Evolutionary conservation across 2,329 filamentous ascomycete species (phyloP).

Genomic region (Curvularia lunata): DNA sequence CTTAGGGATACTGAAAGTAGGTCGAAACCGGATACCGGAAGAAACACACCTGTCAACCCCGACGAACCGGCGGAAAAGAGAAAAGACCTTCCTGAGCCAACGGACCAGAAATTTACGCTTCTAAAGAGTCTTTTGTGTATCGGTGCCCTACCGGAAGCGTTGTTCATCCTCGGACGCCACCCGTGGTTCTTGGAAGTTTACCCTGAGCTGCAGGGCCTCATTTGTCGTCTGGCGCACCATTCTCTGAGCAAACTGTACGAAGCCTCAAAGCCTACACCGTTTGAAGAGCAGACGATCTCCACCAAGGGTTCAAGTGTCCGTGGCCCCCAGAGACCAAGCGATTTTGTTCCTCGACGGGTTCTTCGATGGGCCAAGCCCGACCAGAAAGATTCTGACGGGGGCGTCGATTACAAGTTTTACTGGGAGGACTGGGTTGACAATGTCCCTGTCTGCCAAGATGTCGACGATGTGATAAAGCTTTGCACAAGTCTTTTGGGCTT

Average conservation of each 20-base stretch:
- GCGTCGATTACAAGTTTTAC: slow-evolving; percentile 86
- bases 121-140: slow-evolving; percentile 87
- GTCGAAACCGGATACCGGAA: slow-evolving; percentile 54
- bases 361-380: slow-evolving; percentile 87
- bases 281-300: slow-evolving; percentile 50
- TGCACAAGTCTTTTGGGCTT: slow-evolving; percentile 84
- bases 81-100: slow-evolving; percentile 70
- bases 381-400: slow-evolving; percentile 74
- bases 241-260: slow-evolving; percentile 78
- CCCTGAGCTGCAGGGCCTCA: slow-evolving; percentile 77
- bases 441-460: slow-evolving; percentile 84
- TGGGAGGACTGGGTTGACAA: slow-evolving; percentile 98
- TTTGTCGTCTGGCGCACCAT: slow-evolving; percentile 85
- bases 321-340: slow-evolving; percentile 66
- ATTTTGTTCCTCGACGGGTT: slow-evolving; percentile 67
- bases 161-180: slow-evolving; percentile 90
- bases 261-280: slow-evolving; percentile 56
- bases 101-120: slow-evolving; percentile 86
- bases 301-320: slow-evolving; percentile 54
- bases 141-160: slow-evolving; percentile 87
- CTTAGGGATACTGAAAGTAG: slow-evolving; percentile 65
- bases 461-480: slow-evolving; percentile 89
- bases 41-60: slow-evolving; percentile 50
- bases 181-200: slow-evolving; percentile 90
- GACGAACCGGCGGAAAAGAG: slow-evolving; percentile 52